Evolutionary conservation across 352 stramenopile genomes (phyloP).

Genomic region (Globisporangium ultimum): DNA sequence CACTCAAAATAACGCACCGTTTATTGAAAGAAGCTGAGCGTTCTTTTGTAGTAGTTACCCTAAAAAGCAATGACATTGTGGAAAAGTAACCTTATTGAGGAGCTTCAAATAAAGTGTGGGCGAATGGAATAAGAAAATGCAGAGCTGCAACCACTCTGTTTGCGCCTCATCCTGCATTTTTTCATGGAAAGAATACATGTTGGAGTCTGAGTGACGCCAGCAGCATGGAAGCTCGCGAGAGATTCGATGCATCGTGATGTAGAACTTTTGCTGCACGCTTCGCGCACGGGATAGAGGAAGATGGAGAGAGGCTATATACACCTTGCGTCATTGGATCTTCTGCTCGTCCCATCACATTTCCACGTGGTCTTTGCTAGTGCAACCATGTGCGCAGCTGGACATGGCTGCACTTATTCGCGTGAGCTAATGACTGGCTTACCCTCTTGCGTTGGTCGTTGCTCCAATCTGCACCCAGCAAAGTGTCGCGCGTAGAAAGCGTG

Average conservation of each 20-base stretch:
- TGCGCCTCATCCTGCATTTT: no score
- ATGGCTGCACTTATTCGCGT: constrained; percentile 7
- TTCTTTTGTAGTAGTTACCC: no score
- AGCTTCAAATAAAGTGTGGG: no score
- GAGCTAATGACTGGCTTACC: background rate
- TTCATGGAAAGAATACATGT: background rate
- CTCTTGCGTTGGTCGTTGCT: no score
- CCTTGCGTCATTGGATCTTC: background rate
- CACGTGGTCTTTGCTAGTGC: background rate
- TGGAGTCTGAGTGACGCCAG: background rate
- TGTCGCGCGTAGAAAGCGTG: no score
- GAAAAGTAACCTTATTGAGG: no score
- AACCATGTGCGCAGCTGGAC: background rate
- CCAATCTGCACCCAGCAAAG: no score
- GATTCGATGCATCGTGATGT: background rate
- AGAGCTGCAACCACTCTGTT: no score
- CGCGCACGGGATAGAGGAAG: background rate
- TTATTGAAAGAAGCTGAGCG: no score
- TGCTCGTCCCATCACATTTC: background rate
- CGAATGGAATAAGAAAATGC: no score
- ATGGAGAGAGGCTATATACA: background rate
- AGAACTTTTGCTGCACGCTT: background rate
- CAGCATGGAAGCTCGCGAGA: background rate
- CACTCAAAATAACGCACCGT: no score
- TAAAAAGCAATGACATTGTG: no score